These are phyloP conservation scores for Clohesyomyces aquaticus DNA, from an alignment of 495 filamentous ascomycete genomes.

Conservation along the genomic window DNA sequence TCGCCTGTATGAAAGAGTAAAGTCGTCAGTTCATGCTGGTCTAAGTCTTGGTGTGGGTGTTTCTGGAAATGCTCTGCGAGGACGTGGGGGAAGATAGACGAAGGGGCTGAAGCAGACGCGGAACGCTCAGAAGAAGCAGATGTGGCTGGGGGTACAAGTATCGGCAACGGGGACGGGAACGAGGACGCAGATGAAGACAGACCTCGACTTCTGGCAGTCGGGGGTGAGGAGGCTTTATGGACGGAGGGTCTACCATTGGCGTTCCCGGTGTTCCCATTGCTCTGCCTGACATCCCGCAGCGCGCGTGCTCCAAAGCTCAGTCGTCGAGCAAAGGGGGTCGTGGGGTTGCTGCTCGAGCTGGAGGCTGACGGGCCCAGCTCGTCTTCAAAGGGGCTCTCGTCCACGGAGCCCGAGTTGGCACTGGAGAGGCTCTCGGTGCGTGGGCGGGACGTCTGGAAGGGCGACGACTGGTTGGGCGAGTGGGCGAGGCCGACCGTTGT, in stretches of 20 bases:
- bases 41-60: conserved; percentile 33
- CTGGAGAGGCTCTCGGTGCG: conserved; percentile 75
- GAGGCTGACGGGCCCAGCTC: conserved; percentile 55
- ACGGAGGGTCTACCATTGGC: conserved; percentile 46
- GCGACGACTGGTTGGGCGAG: conserved; percentile 66
- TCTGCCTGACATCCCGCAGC: conserved; percentile 66
- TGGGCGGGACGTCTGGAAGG: conserved; percentile 58
- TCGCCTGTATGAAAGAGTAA: conserved; percentile 69
- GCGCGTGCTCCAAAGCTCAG: conserved; percentile 92
- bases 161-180: conserved; percentile 27
- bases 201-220: conserved; percentile 55
- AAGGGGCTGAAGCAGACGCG: conserved; percentile 40
- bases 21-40: conserved; percentile 63
- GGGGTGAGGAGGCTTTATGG: conserved; percentile 49
- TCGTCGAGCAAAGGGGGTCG: conserved; percentile 78
- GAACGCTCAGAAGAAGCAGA: conserved; percentile 51
- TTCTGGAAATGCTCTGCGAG: conserved; percentile 31
- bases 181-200: conserved; percentile 45
- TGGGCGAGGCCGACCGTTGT: conserved; percentile 82
- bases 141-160: conserved; percentile 41
- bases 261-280: conserved; percentile 44
- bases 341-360: conserved; percentile 48
- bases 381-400: conserved; percentile 88
- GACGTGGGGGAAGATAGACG: conserved; percentile 19
- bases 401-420: conserved; percentile 71